phyloP scores from a whole-genome alignment of 1,284 basidiomycete genomes.

The Leccinum idahoense region DNA sequence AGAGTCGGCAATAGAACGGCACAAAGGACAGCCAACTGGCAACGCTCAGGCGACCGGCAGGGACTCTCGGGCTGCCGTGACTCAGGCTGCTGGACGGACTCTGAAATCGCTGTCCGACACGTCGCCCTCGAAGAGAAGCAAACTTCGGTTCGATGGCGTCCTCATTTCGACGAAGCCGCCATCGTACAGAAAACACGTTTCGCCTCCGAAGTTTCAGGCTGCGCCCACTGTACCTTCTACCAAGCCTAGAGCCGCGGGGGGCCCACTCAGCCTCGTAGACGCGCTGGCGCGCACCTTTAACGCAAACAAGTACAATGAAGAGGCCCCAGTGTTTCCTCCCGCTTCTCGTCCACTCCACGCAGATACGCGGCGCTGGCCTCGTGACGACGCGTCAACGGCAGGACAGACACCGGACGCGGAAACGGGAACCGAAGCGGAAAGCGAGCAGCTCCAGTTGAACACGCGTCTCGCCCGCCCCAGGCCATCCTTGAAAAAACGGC shows the following conservation, averaged over 20 bases:
- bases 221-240: background rate
- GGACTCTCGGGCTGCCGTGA: background rate
- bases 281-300: conserved; percentile 24
- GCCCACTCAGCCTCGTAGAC: conserved; percentile 19
- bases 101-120: background rate
- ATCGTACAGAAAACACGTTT: background rate
- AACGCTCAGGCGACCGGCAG: background rate
- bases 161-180: conserved; percentile 16
- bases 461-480: conserved; percentile 10
- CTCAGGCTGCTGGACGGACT: background rate
- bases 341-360: background rate
- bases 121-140: conserved; percentile 9
- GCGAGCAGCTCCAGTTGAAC: conserved; percentile 13
- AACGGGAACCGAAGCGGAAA: conserved; percentile 17
- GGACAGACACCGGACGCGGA: conserved; percentile 16
- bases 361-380: background rate
- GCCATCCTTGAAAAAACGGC: background rate
- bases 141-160: conserved; percentile 19
- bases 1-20: background rate
- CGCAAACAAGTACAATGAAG: conserved; percentile 20
- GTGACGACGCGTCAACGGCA: background rate
- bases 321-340: background rate
- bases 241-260: background rate
- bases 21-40: too few species aligned
- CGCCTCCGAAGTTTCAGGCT: background rate